These are phyloP conservation scores for Globisporangium carolinianum DNA, from an alignment of 352 stramenopile species.

Conservation along the genomic window DNA sequence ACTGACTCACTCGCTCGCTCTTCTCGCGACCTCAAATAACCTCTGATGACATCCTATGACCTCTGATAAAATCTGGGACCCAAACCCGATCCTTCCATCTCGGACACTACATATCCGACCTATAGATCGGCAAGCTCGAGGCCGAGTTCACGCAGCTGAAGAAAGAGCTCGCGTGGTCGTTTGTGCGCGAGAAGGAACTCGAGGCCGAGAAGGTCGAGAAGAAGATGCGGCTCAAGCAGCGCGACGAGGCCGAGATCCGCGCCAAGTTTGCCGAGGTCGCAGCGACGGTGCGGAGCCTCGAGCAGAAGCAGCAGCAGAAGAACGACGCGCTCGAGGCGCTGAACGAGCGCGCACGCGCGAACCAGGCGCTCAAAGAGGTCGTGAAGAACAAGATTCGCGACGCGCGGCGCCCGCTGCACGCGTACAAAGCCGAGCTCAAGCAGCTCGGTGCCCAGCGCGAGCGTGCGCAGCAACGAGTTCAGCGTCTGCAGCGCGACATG, in stretches of 20 bases:
- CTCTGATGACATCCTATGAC: no score
- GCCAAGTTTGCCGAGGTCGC: slow-evolving; percentile 41
- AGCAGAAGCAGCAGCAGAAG: slow-evolving; percentile 55
- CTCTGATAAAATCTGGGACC: no score
- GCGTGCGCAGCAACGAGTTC: slow-evolving; percentile 40
- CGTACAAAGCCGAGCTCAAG: slow-evolving; percentile 62
- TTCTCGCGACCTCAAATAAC: no score
- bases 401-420: slow-evolving; percentile 50
- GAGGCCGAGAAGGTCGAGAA: slow-evolving; percentile 39
- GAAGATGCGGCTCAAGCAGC: slow-evolving; percentile 50
- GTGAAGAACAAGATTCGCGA: slow-evolving; percentile 60
- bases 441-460: slow-evolving; percentile 43
- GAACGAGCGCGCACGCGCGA: slow-evolving; percentile 28
- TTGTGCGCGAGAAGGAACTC: slow-evolving; percentile 64
- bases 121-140: slow-evolving; percentile 67
- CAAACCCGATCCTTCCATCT: not conserved
- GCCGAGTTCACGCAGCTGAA: slow-evolving; percentile 67
- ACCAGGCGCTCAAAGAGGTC: slow-evolving; percentile 39
- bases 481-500: slow-evolving; percentile 42
- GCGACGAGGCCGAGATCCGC: slow-evolving; percentile 26
- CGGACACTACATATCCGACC: not conserved
- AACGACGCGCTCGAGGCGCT: slow-evolving; percentile 57
- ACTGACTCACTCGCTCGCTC: no score
- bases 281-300: slow-evolving; percentile 36
- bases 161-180: slow-evolving; percentile 77